phyloP scores from a whole-genome alignment of 1,139 yeast genomes.

The Nakaseomyces nivariensis region DNA sequence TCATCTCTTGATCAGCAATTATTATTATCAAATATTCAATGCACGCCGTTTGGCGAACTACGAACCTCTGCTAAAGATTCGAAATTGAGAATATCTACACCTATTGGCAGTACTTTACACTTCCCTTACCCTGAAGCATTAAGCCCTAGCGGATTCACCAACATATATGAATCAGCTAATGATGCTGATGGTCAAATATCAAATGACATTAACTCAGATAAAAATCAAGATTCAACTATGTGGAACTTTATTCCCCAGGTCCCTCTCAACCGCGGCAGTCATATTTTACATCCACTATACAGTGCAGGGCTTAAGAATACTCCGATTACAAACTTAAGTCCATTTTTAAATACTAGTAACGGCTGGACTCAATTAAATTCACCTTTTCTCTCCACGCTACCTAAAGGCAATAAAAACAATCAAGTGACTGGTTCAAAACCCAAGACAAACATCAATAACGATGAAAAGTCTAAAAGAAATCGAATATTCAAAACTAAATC shows the following conservation, averaged over 20 bases:
- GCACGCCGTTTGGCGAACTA: conserved; percentile 4
- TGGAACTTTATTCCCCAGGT: background rate
- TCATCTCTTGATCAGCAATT: conserved; percentile 2
- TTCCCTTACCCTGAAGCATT: conserved; percentile 1
- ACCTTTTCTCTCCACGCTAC: background rate
- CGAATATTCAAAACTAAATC: background rate
- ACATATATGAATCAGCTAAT: background rate
- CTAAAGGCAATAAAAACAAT: background rate
- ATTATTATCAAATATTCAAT: conserved; percentile 9
- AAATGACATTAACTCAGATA: background rate
- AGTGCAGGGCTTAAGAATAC: background rate
- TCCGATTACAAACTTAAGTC: background rate
- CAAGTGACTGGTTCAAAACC: background rate
- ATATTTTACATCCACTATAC: background rate
- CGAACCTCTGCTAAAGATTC: conserved; percentile 6
- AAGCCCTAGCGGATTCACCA: background rate
- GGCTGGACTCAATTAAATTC: background rate
- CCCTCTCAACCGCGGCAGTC: background rate
- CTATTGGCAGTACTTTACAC: conserved; percentile 6
- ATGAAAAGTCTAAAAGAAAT: background rate
- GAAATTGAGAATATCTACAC: conserved; percentile 7
- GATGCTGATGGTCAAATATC: background rate
- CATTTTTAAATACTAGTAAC: background rate
- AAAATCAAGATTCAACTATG: background rate
- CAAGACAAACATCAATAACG: background rate